A percentile compares a stretch with the other conserved stretches of the same genome.
Evolutionary conservation across 2,329 filamentous ascomycete species (phyloP).

Genomic region (Diplodia intermedia): DNA sequence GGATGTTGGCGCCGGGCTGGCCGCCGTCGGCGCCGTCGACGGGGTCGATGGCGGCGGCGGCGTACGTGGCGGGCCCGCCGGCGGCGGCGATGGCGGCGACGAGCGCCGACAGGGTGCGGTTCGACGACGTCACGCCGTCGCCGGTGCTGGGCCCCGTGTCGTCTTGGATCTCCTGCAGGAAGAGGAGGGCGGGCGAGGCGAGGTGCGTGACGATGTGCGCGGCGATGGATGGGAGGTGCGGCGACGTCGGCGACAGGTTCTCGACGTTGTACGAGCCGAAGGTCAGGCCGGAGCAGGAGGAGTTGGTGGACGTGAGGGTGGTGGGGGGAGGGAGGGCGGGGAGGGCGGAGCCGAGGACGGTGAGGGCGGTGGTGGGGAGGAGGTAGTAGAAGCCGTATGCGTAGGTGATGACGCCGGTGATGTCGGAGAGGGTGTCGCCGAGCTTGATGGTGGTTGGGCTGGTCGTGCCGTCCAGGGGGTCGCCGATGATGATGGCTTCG

Average conservation of each 20-base stretch:
- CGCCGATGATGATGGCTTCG: slow-evolving; percentile 70
- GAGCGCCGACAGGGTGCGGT: slow-evolving; percentile 35
- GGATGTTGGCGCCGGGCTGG: slow-evolving; percentile 74
- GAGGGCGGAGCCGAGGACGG: slow-evolving; percentile 54
- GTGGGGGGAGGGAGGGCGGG: slow-evolving; percentile 59
- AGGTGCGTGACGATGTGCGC: slow-evolving; percentile 70
- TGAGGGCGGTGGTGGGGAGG: slow-evolving; percentile 66
- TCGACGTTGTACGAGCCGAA: slow-evolving; percentile 74
- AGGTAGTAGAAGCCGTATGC: slow-evolving; percentile 74
- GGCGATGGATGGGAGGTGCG: slow-evolving; percentile 65
- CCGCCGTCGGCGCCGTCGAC: slow-evolving; percentile 60
- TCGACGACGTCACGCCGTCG: slow-evolving; percentile 51
- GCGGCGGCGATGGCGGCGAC: slow-evolving; percentile 38
- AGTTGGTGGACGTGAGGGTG: slow-evolving; percentile 60
- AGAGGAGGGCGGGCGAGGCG: slow-evolving; percentile 68
- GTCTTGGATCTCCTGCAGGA: slow-evolving; percentile 76
- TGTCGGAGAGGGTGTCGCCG: slow-evolving; percentile 68
- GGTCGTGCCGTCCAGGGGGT: slow-evolving; percentile 68
- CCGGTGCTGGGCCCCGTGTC: slow-evolving; percentile 67
- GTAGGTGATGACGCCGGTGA: slow-evolving; percentile 72
- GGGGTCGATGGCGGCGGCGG: slow-evolving; percentile 34
- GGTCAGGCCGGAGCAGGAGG: slow-evolving; percentile 66
- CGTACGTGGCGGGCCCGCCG: slow-evolving; percentile 58
- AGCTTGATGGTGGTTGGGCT: slow-evolving; percentile 68
- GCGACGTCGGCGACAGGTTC: slow-evolving; percentile 66